Evolutionary conservation across 1,139 yeast species (phyloP), one percentile per base, ranked within the genome.

Genomic region (Geotrichum klebahnii): DNA sequence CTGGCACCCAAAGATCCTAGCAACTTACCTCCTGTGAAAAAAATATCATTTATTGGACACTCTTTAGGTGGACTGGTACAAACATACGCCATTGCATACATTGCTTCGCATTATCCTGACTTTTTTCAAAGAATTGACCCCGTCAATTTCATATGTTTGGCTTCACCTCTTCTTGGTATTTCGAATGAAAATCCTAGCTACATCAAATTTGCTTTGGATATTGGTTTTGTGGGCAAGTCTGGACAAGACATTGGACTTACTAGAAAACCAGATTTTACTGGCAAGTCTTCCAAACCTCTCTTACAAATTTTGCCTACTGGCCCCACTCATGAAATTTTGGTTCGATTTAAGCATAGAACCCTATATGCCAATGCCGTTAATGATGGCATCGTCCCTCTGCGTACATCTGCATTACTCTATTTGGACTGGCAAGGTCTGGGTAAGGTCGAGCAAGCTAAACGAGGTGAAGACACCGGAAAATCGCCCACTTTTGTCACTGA

Each of bases 51-150:
- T 60, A 74, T 94, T 32, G 96, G 92, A 1, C 98, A 92, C 67
- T 90, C 97, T 0, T 70, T 92, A 29, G 98, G 98, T 29, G 98
- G 98, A 0, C 72, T 87, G 40, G 83, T 85, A 2, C 97, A 92
- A 67, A 80, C 94, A 0, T 92, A 88, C 72, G 94, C 97, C 1
- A 78, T 92, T 40, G 95, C 96, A 0, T 88, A 88, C 63, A 76
- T 85, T 31, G 77, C 81, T 43, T 74, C 77, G 46, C 82, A 80
- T 56, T 80, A 81, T 62, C 94, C 96, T 0, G 78, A 82, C 71
- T 80, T 84, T 55, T 88, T 92, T 59, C 67, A 70, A 54, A 69
- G 71, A 17, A 77, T 86, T 4, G 69, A 73, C 53, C 97, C 97
- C 0, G 75, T 81, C n/a, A 87, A 89, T 62, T 90, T 89, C 64